Percentiles rank a stretch among this genome's conserved stretches.
phyloP scores from a whole-genome alignment of 768 basidiomycete genomes.

The Hericium coralloides region DNA sequence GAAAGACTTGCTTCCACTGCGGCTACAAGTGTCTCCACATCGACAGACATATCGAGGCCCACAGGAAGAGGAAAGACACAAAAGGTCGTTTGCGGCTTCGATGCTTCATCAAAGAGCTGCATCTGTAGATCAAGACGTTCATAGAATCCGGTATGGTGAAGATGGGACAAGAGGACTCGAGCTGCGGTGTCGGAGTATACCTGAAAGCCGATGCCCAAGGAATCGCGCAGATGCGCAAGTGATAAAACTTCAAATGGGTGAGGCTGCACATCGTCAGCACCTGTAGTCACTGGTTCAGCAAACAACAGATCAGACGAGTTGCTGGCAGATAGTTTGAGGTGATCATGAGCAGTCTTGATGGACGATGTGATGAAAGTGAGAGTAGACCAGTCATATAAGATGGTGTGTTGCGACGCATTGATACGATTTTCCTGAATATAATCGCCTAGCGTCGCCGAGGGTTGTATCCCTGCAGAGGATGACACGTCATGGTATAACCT shows the following conservation, averaged over 20 bases:
- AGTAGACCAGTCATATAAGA: constrained; percentile 63
- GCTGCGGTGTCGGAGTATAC: constrained; percentile 46
- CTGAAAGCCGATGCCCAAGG: constrained; percentile 50
- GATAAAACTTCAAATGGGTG: constrained; percentile 50
- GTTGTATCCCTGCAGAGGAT: constrained; percentile 28
- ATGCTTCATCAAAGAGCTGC: constrained; percentile 27
- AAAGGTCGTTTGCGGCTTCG: constrained; percentile 25
- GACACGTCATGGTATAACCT: constrained; percentile 49
- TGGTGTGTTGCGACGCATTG: constrained; percentile 30
- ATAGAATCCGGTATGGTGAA: constrained; percentile 57
- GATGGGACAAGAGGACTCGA: constrained; percentile 44
- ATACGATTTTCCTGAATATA: constrained; percentile 43
- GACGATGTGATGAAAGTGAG: constrained; percentile 53
- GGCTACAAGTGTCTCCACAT: constrained; percentile 64
- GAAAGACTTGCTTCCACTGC: constrained; percentile 63
- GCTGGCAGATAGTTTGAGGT: constrained; percentile 1
- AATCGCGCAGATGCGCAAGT: constrained; percentile 49
- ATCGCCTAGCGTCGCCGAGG: constrained; percentile 41
- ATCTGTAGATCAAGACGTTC: constrained; percentile 32
- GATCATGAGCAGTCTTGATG: constrained; percentile 32
- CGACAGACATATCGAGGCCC: constrained; percentile 59
- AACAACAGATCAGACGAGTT: constrained; percentile 38
- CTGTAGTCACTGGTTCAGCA: constrained; percentile 24
- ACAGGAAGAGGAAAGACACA: constrained; percentile 64
- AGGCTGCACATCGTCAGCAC: constrained; percentile 21